Evolutionary conservation across 176 grass and related monocot species (phyloP).

Genomic region (Coix lacrymajobi): DNA sequence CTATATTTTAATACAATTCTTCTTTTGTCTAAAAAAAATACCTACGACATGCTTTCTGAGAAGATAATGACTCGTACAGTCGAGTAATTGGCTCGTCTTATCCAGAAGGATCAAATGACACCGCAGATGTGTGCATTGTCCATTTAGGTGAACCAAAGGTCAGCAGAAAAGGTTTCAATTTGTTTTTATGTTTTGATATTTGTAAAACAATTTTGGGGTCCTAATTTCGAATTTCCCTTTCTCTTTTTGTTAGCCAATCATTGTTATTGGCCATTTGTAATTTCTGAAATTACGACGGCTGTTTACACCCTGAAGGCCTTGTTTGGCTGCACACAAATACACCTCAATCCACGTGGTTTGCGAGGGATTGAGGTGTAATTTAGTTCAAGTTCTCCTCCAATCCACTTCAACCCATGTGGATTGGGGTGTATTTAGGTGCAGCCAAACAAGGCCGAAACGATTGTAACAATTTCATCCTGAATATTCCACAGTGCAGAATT

Average conservation of each 20-base stretch:
- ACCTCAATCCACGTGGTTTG: too few species aligned
- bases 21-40: too few species aligned
- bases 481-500: neutral
- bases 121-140: neutral
- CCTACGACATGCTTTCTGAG: neutral
- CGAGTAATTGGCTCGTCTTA: neutral
- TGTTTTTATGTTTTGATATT: neutral
- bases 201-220: neutral
- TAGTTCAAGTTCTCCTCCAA: too few species aligned
- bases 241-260: neutral
- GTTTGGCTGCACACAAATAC: too few species aligned
- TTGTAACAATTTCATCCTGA: neutral
- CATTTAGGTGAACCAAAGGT: neutral
- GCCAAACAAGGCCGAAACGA: too few species aligned
- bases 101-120: conserved; percentile 11
- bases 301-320: too few species aligned
- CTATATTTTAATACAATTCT: too few species aligned
- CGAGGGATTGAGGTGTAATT: too few species aligned
- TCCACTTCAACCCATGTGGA: too few species aligned
- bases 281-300: neutral
- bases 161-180: neutral
- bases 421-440: too few species aligned
- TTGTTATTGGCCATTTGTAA: neutral
- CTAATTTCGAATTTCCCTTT: neutral
- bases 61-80: neutral